Evolutionary conservation across 2,329 filamentous ascomycete genomes (phyloP).

Genomic region (Hypoxylon sp.): DNA sequence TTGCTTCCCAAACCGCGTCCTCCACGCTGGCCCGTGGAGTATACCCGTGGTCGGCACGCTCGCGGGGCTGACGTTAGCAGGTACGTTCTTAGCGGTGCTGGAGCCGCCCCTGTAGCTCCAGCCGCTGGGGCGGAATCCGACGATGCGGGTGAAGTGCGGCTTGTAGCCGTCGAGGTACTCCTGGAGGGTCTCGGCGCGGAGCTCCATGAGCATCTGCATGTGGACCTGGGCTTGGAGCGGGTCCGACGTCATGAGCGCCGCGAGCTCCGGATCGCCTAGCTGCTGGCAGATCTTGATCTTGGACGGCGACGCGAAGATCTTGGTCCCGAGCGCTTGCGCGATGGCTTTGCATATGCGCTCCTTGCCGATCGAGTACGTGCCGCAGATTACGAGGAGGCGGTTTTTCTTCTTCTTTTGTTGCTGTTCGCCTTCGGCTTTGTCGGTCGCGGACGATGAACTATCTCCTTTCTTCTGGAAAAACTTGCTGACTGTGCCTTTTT

Average conservation of each 20-base stretch:
- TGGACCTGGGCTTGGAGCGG: conserved; percentile 92
- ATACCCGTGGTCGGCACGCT: conserved; percentile 66
- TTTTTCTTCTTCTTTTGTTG: conserved; percentile 61
- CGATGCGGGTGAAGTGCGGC: conserved; percentile 85
- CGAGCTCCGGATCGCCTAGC: conserved; percentile 87
- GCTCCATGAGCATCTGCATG: conserved; percentile 97
- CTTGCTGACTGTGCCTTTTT: conserved; percentile 64
- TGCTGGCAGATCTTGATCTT: conserved; percentile 90
- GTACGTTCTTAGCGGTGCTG: conserved; percentile 70
- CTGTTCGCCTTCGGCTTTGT: conserved; percentile 49
- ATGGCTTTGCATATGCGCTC: conserved; percentile 96
- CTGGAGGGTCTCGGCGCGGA: conserved; percentile 89
- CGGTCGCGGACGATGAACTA: conserved; percentile 35
- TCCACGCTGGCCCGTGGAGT: conserved; percentile 78
- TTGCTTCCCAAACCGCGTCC: conserved; percentile 76
- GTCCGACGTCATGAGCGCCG: conserved; percentile 81
- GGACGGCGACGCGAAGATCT: conserved; percentile 87
- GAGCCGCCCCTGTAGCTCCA: conserved; percentile 90
- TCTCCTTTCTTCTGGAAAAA: conserved; percentile 64
- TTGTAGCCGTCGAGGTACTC: conserved; percentile 88
- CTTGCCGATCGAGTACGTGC: conserved; percentile 98
- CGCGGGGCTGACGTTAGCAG: conserved; percentile 66
- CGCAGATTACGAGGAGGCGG: conserved; percentile 89
- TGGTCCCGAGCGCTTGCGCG: conserved; percentile 85
- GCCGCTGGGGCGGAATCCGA: conserved; percentile 92